Evolutionary conservation across 805 yeast genomes (phyloP).

Genomic region (Metschnikowia lunata): DNA sequence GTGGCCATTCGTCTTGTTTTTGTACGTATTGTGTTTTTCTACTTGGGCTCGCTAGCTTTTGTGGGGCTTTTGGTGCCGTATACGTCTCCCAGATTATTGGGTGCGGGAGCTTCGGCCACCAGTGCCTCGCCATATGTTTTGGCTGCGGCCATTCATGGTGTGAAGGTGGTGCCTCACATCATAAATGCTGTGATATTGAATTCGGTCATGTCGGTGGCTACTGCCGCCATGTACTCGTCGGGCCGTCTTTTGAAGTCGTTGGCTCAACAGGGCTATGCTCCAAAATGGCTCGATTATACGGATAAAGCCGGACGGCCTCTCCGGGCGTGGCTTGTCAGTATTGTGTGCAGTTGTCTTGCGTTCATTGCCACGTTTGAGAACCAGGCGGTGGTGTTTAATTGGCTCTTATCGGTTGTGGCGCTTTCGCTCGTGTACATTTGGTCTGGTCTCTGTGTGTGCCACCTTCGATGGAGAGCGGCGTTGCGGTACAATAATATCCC

Average conservation of each 20-base stretch:
- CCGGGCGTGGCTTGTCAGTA: conserved; percentile 22
- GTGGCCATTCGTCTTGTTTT: conserved; percentile 39
- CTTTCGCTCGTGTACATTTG: conserved; percentile 24
- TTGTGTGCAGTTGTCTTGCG: conserved; percentile 20
- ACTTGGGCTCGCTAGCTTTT: conserved; percentile 37
- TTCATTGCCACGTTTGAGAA: conserved; percentile 30
- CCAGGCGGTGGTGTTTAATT: conserved; percentile 26
- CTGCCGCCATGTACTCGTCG: conserved; percentile 29
- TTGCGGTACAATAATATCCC: conserved; percentile 19
- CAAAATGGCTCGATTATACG: conserved; percentile 26
- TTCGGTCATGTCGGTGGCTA: conserved; percentile 29
- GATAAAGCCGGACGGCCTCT: conserved; percentile 27
- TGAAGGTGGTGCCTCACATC: conserved; percentile 26
- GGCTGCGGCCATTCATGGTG: conserved; percentile 27
- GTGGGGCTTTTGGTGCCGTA: conserved; percentile 39
- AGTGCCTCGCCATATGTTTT: conserved; percentile 28
- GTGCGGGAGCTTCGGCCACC: conserved; percentile 28
- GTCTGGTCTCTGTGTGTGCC: conserved; percentile 25
- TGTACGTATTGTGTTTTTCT: conserved; percentile 35
- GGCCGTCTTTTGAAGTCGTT: conserved; percentile 23
- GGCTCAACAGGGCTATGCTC: conserved; percentile 27
- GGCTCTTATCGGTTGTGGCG: conserved; percentile 28
- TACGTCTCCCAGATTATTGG: conserved; percentile 30
- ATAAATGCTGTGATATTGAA: conserved; percentile 30
- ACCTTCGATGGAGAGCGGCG: conserved; percentile 27